A percentile compares a stretch with the other conserved stretches of the same genome.
Conservation (phyloP, 2,329 filamentous ascomycete genomes). For the Aspergillus pseudoterreus region DNA sequence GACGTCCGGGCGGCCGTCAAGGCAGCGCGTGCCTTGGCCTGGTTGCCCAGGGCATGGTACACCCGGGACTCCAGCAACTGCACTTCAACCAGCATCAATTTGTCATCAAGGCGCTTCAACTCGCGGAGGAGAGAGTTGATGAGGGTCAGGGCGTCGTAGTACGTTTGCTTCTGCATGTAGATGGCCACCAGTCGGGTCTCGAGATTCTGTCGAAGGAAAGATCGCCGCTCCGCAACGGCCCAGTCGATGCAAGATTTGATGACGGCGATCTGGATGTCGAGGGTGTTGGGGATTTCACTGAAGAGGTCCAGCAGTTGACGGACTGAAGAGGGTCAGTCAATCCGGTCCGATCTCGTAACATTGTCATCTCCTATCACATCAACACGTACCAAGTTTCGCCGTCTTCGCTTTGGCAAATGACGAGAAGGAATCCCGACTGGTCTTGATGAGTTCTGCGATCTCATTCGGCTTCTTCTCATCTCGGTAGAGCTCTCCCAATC, state of each 20-base stretch:
- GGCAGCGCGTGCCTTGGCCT: constrained; percentile 90
- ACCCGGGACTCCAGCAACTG: constrained; percentile 95
- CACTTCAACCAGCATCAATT: constrained; percentile 94
- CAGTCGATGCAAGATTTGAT: constrained; percentile 99
- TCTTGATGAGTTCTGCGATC: constrained; percentile 83
- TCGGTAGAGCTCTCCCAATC: constrained; percentile 86
- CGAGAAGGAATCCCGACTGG: constrained; percentile 85
- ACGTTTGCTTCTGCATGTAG: constrained; percentile 95
- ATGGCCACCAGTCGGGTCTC: constrained; percentile 91
- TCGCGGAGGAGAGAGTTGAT: constrained; percentile 96
- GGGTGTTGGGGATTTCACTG: constrained; percentile 86
- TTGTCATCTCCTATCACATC: neutral
- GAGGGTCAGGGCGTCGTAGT: constrained; percentile 93
- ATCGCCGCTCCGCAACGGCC: constrained; percentile 89
- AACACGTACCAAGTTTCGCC: constrained; percentile 79
- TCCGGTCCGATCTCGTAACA: neutral
- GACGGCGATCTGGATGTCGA: constrained; percentile 88
- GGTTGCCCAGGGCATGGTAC: constrained; percentile 96
- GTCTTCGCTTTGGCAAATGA: constrained; percentile 99
- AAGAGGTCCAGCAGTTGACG: constrained; percentile 96
- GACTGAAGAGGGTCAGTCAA: constrained; percentile 52
- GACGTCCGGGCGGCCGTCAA: constrained; percentile 91
- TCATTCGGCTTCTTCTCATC: constrained; percentile 76
- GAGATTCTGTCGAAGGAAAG: constrained; percentile 96
- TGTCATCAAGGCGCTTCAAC: constrained; percentile 97